Percentiles rank a stretch among this genome's conserved stretches.
phyloP scores from a whole-genome alignment of 768 basidiomycete genomes.

The Phylloporus sp. region DNA sequence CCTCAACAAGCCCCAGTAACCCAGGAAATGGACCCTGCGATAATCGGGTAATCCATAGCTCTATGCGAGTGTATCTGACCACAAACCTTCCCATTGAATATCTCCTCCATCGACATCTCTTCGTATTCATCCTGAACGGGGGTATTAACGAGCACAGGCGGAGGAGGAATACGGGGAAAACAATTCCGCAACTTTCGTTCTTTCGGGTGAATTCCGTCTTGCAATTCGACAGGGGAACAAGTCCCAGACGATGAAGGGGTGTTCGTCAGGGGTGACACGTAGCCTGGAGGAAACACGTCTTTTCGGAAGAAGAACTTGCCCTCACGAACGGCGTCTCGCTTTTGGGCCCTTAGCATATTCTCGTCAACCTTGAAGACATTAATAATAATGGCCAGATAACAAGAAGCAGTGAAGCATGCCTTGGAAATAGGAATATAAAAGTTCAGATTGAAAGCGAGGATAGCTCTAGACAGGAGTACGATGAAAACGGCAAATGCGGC shows the following conservation, averaged over 20 bases:
- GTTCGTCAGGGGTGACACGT: constrained; percentile 35
- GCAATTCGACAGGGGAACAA: constrained; percentile 34
- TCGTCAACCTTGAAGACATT: constrained; percentile 72
- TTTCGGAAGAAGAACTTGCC: constrained; percentile 89
- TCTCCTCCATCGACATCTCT: constrained; percentile 88
- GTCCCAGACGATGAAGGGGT: constrained; percentile 41
- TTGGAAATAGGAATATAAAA: constrained; percentile 97
- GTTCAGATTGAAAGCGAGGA: constrained; percentile 86
- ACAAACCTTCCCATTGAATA: constrained; percentile 87
- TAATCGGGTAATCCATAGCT: background rate
- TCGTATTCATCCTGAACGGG: constrained; percentile 80
- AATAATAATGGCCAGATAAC: background rate
- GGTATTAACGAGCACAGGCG: constrained; percentile 46
- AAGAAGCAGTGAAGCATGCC: constrained; percentile 36
- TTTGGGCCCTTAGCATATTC: constrained; percentile 91
- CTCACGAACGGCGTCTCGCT: constrained; percentile 66
- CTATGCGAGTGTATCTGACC: constrained; percentile 1
- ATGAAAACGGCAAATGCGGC: constrained; percentile 95
- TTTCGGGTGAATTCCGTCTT: constrained; percentile 39
- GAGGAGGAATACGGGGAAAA: constrained; percentile 49
- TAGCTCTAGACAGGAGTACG: constrained; percentile 90
- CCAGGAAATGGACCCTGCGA: constrained; percentile 70
- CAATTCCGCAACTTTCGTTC: constrained; percentile 68
- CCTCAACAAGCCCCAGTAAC: constrained; percentile 71
- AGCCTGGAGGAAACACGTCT: constrained; percentile 62